These are phyloP conservation scores for Exophiala viscosa DNA, from an alignment of 2,329 filamentous ascomycete species.

Conservation along the genomic window DNA sequence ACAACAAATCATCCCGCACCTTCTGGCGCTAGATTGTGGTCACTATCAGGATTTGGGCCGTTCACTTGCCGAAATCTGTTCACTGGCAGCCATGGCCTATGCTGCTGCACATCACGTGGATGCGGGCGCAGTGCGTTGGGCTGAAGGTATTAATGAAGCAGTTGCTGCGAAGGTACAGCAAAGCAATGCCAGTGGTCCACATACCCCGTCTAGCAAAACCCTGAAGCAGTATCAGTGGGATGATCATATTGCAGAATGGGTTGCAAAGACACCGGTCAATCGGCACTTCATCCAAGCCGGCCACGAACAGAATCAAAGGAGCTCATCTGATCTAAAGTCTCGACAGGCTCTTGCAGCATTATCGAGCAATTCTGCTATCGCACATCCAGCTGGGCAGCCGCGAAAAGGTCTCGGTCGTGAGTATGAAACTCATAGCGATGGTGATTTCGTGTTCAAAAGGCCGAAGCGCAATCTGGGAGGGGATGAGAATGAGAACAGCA, in stretches of 20 bases:
- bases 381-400: constrained; percentile 24
- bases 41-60: constrained; percentile 1
- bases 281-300: background rate
- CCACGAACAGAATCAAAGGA: background rate
- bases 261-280: constrained; percentile 46
- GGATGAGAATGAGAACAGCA: background rate
- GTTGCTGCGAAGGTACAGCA: background rate
- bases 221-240: constrained; percentile 48
- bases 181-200: constrained; percentile 11
- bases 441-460: constrained; percentile 14
- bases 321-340: background rate
- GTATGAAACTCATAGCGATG: constrained; percentile 5
- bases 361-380: background rate
- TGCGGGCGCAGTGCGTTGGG: constrained; percentile 37
- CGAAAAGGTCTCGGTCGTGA: background rate
- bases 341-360: background rate
- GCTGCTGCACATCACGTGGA: constrained; percentile 38
- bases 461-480: constrained; percentile 1
- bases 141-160: constrained; percentile 34
- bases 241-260: constrained; percentile 56
- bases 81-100: constrained; percentile 40
- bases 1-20: background rate
- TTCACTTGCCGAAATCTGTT: constrained; percentile 2
- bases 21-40: background rate
- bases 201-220: constrained; percentile 16